These are phyloP conservation scores for Oehlia diaphana DNA, from an alignment of 192 early-diverging fungal species.

Conservation along the genomic window DNA sequence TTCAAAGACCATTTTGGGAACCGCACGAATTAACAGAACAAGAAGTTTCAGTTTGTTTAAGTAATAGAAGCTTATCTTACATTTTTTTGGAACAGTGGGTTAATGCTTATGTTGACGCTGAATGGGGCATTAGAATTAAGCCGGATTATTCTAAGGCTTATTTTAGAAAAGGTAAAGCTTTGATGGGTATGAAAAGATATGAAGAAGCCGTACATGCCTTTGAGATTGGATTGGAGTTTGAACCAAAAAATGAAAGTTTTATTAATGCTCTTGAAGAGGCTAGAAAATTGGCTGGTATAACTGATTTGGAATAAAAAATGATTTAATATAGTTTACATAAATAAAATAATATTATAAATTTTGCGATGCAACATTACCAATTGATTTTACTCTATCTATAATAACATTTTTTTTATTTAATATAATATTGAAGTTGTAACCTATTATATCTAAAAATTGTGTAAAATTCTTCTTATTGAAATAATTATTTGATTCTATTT, in stretches of 20 bases:
- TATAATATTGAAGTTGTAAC: no score
- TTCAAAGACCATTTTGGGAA: constrained; percentile 75
- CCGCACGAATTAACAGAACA: constrained; percentile 62
- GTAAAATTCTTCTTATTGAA: no score
- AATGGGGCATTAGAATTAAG: constrained; percentile 66
- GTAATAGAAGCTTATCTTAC: constrained; percentile 68
- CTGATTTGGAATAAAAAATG: not conserved
- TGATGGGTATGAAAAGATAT: constrained; percentile 77
- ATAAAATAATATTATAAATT: no score
- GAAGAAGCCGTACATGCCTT: constrained; percentile 82
- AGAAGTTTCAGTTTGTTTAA: constrained; percentile 63
- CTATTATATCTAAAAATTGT: no score
- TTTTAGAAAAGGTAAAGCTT: constrained; percentile 81
- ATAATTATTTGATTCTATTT: no score
- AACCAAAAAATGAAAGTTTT: constrained; percentile 74
- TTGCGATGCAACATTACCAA: no score
- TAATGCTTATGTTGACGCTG: constrained; percentile 71
- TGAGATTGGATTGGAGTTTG: constrained; percentile 73
- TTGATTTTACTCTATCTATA: no score
- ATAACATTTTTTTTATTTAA: no score
- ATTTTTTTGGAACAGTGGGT: constrained; percentile 62
- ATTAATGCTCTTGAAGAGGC: constrained; percentile 73
- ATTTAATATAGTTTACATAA: no score
- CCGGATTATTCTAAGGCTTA: constrained; percentile 73
- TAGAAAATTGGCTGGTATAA: constrained; percentile 22